Base-by-base conservation (phyloP, 345 rosid species). In the Euphorbia tirucalli region DNA sequence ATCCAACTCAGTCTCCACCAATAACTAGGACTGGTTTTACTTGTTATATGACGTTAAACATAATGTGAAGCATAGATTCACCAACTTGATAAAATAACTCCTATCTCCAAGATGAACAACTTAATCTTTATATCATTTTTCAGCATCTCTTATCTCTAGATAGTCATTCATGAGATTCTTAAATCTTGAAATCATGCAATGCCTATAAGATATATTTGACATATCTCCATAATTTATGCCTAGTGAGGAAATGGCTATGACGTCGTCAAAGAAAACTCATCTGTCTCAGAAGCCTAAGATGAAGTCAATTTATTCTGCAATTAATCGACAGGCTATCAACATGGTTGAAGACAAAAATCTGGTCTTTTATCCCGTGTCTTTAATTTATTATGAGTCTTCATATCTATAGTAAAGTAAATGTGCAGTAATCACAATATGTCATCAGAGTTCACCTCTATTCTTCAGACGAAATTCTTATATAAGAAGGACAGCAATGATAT, bases 211-310 rank as follows among this genome's bases (percentile, higher is more conserved):
- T 25, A 31, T 28, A 30, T 30, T 30, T 22, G 30, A 5, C 46
- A 18, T 41, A 41, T 43, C n/a, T 31, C 44, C 28, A 43, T 21
- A 63, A 5, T 35, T 63, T 31, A 27, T 14, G 11, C 16, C 31
- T 27, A 57, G 18, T 57, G 18, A 62, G n/a, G 65, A n/a, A 37
- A 62, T 62, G 66, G 66, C 28, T n/a, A 35, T 9, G 48, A 39
- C 8, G 31, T 18, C 15, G 21, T 28, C 19, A 61, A 7, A 7
- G 21, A 61, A 62, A 62, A 19, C 19, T 35, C 21, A 62, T 62
- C 66, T 27, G 9, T 35, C 13, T 39, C 6, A 37, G 50, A 63
- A 63, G 28, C 67, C 4, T 37, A n/a, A 63, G 19, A 7, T 9
- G n/a, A 61, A 32, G 3, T 19, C 15, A 58, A 27, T 58, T 58